phyloP scores from a whole-genome alignment of 1,284 basidiomycete species.

The Ustilago trichophora region DNA sequence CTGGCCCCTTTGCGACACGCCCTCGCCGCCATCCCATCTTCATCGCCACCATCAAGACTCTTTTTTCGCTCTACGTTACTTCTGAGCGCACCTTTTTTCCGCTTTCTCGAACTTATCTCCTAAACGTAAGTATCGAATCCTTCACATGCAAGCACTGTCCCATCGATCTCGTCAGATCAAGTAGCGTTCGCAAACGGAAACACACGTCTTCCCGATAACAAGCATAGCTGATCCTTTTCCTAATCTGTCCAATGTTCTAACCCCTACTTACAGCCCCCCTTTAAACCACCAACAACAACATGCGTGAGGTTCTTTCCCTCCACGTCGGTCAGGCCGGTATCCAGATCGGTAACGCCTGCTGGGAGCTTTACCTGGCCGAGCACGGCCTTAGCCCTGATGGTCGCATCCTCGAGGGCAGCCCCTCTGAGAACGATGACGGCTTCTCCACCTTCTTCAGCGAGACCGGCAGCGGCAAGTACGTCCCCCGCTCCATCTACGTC shows the following conservation, averaged over 20 bases:
- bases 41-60: constrained; percentile 39
- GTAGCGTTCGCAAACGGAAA: too few species aligned
- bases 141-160: too few species aligned
- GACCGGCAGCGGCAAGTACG: constrained; percentile 74
- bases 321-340: constrained; percentile 96
- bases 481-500: constrained; percentile 94
- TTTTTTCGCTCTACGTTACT: constrained; percentile 61
- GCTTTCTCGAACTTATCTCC: constrained; percentile 2
- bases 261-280: too few species aligned
- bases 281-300: constrained; percentile 23
- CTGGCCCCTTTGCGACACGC: not conserved
- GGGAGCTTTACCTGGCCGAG: constrained; percentile 98
- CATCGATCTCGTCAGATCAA: too few species aligned
- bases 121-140: constrained; percentile 19
- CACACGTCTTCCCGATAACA: too few species aligned
- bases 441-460: constrained; percentile 84
- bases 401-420: constrained; percentile 72
- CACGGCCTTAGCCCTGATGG: constrained; percentile 78
- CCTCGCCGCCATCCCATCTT: constrained; percentile 12
- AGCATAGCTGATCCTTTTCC: too few species aligned
- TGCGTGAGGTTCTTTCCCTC: constrained; percentile 81
- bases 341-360: constrained; percentile 71
- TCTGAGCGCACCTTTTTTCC: constrained; percentile 45
- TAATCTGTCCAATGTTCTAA: too few species aligned
- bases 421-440: constrained; percentile 81